Conservation (phyloP, 2,329 filamentous ascomycete genomes). For the Diaporthe australafricana region DNA sequence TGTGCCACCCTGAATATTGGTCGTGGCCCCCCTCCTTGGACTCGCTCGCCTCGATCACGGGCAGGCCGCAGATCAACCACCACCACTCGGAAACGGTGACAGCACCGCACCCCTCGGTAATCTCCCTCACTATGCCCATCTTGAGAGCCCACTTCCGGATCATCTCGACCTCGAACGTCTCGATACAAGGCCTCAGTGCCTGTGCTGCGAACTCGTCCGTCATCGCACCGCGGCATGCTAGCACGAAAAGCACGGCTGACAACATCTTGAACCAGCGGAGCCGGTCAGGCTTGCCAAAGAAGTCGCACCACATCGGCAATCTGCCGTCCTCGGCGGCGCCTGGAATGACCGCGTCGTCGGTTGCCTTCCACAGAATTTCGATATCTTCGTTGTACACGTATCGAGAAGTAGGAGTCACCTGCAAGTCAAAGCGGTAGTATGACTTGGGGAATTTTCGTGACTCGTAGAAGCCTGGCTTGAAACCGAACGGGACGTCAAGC, state of each 20-base stretch:
- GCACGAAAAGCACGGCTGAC: conserved; percentile 69
- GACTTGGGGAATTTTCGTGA: conserved; percentile 75
- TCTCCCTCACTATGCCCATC: conserved; percentile 61
- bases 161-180: conserved; percentile 71
- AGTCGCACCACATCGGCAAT: conserved; percentile 79
- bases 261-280: conserved; percentile 74
- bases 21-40: background rate
- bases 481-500: conserved; percentile 75
- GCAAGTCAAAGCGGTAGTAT: conserved; percentile 73
- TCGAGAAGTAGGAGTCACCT: conserved; percentile 65
- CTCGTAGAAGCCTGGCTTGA: conserved; percentile 78
- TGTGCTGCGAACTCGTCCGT: conserved; percentile 63
- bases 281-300: conserved; percentile 70
- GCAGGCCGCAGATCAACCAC: conserved; percentile 69
- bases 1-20: conserved; percentile 33
- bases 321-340: conserved; percentile 55
- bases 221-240: conserved; percentile 72
- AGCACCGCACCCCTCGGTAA: conserved; percentile 47
- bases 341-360: conserved; percentile 53
- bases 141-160: conserved; percentile 69
- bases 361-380: conserved; percentile 37
- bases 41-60: conserved; percentile 27
- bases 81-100: conserved; percentile 70
- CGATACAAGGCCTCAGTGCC: conserved; percentile 68
- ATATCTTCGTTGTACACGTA: conserved; percentile 62